These are phyloP conservation scores for Xylaria sp. DNA, from an alignment of 495 filamentous ascomycete species.

Conservation along the genomic window DNA sequence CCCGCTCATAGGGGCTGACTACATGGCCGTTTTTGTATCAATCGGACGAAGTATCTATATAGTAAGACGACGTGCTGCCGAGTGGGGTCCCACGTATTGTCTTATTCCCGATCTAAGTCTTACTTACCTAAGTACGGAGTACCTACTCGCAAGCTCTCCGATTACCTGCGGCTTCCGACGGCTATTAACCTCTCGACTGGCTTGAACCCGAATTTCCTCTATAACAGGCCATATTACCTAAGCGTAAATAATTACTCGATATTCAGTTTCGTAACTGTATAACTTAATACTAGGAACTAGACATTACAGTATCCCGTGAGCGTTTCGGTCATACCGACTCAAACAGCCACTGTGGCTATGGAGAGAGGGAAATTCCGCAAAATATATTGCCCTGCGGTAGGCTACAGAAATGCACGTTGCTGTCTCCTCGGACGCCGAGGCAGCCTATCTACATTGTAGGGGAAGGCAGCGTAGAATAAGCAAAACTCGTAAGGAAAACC, in stretches of 20 bases:
- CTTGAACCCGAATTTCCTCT: not conserved
- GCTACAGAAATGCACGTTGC: too few species aligned
- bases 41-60: not conserved
- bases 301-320: too few species aligned
- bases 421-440: too few species aligned
- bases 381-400: too few species aligned
- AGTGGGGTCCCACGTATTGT: not conserved
- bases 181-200: constrained; percentile 5
- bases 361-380: too few species aligned
- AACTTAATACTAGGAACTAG: not conserved
- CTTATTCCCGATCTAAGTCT: not conserved
- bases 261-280: not conserved
- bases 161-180: constrained; percentile 39
- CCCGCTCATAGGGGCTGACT: not conserved
- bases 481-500: too few species aligned
- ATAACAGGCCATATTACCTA: not conserved
- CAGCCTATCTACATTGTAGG: too few species aligned
- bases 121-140: not conserved
- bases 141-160: not conserved
- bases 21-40: not conserved
- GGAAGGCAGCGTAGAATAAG: too few species aligned
- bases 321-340: too few species aligned
- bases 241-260: not conserved
- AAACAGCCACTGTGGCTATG: too few species aligned
- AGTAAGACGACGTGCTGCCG: not conserved